phyloP scores from a whole-genome alignment of 2,329 filamentous ascomycete genomes.

The Fusarium equiseti region DNA sequence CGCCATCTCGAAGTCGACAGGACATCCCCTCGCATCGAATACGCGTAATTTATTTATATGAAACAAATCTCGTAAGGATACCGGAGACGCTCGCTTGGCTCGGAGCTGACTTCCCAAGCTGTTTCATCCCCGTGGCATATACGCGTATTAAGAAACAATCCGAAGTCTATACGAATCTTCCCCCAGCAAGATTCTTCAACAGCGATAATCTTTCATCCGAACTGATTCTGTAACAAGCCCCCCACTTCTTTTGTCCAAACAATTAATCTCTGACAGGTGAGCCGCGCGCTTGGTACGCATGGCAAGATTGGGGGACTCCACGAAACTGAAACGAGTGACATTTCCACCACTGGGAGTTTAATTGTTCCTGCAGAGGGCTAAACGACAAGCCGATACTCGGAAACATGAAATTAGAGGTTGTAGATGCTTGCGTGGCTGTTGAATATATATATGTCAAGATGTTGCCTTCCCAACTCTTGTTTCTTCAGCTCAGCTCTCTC shows the following conservation, averaged over 20 bases:
- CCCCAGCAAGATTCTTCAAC: background rate
- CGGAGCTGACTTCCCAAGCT: background rate
- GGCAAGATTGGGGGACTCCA: conserved; percentile 7
- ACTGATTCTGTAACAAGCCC: background rate
- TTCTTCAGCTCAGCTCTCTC: conserved; percentile 36
- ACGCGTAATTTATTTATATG: background rate
- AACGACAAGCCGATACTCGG: no score
- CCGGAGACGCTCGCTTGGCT: accelerated
- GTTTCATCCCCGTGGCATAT: background rate
- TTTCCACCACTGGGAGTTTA: conserved; percentile 34
- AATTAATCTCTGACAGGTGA: background rate
- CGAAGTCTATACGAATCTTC: accelerated
- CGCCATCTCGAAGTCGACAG: accelerated
- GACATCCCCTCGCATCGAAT: background rate
- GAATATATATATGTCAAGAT: conserved; percentile 29
- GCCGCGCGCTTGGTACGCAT: background rate
- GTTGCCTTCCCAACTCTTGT: background rate
- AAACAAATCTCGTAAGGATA: background rate
- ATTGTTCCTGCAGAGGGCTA: background rate
- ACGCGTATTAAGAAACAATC: background rate
- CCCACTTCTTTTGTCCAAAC: background rate
- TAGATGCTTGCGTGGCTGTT: accelerated
- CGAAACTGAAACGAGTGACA: conserved; percentile 36
- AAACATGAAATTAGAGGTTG: no score
- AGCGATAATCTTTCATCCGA: background rate